Conservation (phyloP, 306 rosid genomes). For the Luffa acutangula region DNA sequence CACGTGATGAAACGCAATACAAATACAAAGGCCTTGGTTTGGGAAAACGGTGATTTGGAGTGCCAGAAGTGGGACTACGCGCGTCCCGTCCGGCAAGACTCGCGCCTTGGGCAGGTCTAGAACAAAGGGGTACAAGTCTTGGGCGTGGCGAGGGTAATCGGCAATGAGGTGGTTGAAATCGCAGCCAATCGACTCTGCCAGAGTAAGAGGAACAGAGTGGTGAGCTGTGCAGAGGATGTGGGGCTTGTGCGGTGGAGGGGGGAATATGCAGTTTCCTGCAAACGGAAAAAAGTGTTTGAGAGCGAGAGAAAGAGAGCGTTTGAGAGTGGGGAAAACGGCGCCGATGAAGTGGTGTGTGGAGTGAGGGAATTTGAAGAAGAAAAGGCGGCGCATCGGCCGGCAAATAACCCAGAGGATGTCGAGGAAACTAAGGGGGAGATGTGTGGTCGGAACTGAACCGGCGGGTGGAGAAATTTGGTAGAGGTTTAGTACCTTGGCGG, state of each 20-base stretch:
- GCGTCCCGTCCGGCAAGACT: neutral
- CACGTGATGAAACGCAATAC: constrained; percentile 16
- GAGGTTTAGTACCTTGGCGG: neutral
- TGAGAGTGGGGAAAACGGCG: constrained; percentile 20
- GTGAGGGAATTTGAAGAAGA: constrained; percentile 23
- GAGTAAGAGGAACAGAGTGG: constrained; percentile 6
- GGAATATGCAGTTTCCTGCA: constrained; percentile 11
- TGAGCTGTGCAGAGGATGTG: constrained; percentile 9
- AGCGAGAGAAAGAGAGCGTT: constrained; percentile 25
- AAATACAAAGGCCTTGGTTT: constrained; percentile 9
- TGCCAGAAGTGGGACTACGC: constrained; percentile 12
- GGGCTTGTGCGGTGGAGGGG: constrained; percentile 21
- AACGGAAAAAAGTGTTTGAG: constrained; percentile 28
- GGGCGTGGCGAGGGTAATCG: constrained; percentile 4
- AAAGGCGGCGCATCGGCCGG: constrained; percentile 13
- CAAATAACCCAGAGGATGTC: constrained; percentile 14
- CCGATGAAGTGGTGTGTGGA: constrained; percentile 14
- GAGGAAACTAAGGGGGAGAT: constrained; percentile 24
- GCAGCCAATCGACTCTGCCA: constrained; percentile 9
- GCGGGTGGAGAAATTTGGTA: constrained; percentile 16
- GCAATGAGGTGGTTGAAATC: constrained; percentile 8
- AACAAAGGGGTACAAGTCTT: constrained; percentile 12
- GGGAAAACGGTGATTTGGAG: constrained; percentile 25
- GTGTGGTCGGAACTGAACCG: constrained; percentile 20
- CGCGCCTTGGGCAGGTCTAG: constrained; percentile 3